phyloP scores from a whole-genome alignment of 78 protist genomes.

The Dictyostelium citrinum region DNA sequence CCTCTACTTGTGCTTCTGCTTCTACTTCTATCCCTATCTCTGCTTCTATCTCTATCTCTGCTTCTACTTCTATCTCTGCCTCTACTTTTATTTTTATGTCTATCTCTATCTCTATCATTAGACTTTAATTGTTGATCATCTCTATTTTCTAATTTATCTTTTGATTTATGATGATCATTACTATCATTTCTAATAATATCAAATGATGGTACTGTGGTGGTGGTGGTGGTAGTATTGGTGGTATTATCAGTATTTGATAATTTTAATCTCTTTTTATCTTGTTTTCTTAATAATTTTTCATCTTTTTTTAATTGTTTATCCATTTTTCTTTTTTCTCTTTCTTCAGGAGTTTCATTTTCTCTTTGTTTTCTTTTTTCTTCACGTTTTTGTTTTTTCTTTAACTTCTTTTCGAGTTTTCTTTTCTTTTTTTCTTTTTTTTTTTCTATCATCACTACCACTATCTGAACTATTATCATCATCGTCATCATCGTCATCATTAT shows the following conservation, averaged over 20 bases:
- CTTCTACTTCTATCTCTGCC: background rate
- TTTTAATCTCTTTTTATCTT: constrained; percentile 17
- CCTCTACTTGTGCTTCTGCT: background rate
- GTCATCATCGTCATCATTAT: background rate
- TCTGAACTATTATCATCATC: background rate
- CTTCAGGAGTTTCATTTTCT: background rate
- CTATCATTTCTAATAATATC: background rate
- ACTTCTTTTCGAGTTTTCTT: background rate
- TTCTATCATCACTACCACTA: background rate
- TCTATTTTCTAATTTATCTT: background rate
- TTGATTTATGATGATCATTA: background rate
- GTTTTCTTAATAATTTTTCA: constrained; percentile 2
- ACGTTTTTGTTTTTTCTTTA: constrained; percentile 5
- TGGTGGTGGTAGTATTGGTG: background rate
- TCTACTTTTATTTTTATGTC: background rate
- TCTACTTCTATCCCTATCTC: background rate
- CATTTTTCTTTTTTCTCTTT: constrained; percentile 16
- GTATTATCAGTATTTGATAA: background rate
- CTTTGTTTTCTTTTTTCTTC: background rate
- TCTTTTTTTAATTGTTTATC: background rate
- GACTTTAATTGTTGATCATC: background rate
- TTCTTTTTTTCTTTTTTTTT: background rate
- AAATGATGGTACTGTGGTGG: background rate
- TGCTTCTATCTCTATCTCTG: background rate
- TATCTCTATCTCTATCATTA: background rate